Conservation (phyloP, 805 yeast genomes). For the Zygosaccharomyces rouxii region DNA sequence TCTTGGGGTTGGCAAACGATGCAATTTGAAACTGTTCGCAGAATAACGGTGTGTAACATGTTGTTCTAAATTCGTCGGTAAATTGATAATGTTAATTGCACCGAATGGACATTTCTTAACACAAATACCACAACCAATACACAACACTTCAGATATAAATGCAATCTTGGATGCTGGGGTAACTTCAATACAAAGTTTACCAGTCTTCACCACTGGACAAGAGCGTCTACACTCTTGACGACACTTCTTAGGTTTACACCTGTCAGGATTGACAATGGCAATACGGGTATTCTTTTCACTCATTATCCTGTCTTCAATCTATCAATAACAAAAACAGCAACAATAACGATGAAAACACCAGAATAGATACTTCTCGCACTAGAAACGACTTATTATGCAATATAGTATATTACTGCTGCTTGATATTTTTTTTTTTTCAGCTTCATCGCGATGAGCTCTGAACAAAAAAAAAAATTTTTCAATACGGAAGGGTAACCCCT, state of each 20-base stretch:
- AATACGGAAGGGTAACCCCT: neutral
- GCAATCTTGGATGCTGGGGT: conserved; percentile 87
- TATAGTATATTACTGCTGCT: too few relatives aligned
- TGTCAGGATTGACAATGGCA: conserved; percentile 91
- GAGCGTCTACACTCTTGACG: conserved; percentile 96
- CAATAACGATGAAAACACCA: neutral
- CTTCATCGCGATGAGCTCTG: conserved; percentile 6
- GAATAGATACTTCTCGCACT: neutral
- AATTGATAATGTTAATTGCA: conserved; percentile 91
- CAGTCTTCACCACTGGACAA: conserved; percentile 98
- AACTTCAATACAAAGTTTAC: conserved; percentile 96
- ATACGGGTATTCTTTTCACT: conserved; percentile 65
- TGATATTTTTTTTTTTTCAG: neutral
- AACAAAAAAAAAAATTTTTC: conserved; percentile 3
- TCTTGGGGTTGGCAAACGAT: conserved; percentile 95
- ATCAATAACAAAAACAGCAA: neutral
- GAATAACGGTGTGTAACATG: conserved; percentile 97
- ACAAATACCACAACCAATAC: conserved; percentile 99
- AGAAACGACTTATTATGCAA: neutral
- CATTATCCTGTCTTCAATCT: conserved; percentile 20
- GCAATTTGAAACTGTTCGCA: conserved; percentile 95
- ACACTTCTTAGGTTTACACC: conserved; percentile 97
- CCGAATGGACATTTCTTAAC: conserved; percentile 98
- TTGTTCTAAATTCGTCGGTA: conserved; percentile 89
- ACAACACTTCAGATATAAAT: conserved; percentile 85